These are phyloP conservation scores for Eucalyptus sp. DNA, from an alignment of 345 rosid genomes.

Conservation along the genomic window DNA sequence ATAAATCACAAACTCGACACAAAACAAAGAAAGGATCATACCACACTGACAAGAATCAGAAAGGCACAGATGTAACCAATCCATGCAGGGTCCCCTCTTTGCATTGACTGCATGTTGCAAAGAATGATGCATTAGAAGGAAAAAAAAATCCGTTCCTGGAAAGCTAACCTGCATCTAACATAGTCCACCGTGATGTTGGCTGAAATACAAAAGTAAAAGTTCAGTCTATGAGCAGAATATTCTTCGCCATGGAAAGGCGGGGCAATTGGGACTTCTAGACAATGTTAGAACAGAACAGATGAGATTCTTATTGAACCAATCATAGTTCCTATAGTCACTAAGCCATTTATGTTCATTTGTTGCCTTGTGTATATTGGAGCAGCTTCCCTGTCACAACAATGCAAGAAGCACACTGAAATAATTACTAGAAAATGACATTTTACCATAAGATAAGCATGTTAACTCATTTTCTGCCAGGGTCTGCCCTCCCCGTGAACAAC, in stretches of 20 bases:
- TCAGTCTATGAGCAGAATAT: background rate
- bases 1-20: background rate
- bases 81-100: constrained; percentile 88
- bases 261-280: background rate
- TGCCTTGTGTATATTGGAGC: background rate
- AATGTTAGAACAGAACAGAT: background rate
- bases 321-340: background rate
- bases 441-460: background rate
- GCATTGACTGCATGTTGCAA: constrained; percentile 69
- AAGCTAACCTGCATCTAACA: background rate
- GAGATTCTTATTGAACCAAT: background rate
- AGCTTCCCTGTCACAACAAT: background rate
- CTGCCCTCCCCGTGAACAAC: background rate
- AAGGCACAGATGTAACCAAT: constrained; percentile 76
- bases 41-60: constrained; percentile 67
- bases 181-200: background rate
- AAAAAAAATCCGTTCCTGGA: background rate
- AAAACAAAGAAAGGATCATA: background rate
- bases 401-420: background rate
- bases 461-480: background rate
- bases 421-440: background rate
- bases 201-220: background rate
- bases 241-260: background rate
- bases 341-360: background rate
- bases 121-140: background rate